phyloP scores from a whole-genome alignment of 148 eudicot genomes.

The Camellia japonica region DNA sequence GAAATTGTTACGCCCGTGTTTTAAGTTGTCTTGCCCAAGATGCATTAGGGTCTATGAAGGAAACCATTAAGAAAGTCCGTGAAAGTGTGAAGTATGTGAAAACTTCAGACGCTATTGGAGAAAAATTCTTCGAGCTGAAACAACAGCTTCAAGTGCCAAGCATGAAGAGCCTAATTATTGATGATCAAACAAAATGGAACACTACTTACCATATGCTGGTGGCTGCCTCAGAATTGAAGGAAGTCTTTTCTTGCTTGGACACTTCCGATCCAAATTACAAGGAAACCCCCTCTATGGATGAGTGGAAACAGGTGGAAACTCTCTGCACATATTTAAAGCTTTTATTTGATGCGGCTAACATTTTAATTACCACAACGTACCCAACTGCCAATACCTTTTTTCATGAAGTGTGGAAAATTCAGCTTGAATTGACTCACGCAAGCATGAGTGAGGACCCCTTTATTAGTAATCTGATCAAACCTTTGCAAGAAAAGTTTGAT shows the following conservation, averaged over 20 bases:
- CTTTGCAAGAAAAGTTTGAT: constrained; percentile 54
- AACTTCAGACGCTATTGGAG: constrained; percentile 43
- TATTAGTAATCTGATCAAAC: constrained; percentile 41
- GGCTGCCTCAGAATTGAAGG: constrained; percentile 63
- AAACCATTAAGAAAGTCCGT: constrained; percentile 62
- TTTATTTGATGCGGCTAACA: constrained; percentile 52
- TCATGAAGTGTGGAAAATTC: constrained; percentile 59
- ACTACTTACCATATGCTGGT: constrained; percentile 81
- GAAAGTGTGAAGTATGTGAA: constrained; percentile 69
- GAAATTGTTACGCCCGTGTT: constrained; percentile 66
- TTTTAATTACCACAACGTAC: constrained; percentile 38
- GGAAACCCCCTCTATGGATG: constrained; percentile 45
- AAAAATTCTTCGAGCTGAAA: constrained; percentile 45
- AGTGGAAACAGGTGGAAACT: constrained; percentile 64
- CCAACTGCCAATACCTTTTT: constrained; percentile 63
- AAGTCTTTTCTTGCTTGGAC: constrained; percentile 66
- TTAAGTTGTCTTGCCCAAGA: constrained; percentile 56
- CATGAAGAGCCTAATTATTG: constrained; percentile 51
- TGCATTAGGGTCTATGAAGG: constrained; percentile 40
- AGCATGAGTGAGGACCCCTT: constrained; percentile 44
- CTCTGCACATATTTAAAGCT: constrained; percentile 61
- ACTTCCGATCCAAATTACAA: constrained; percentile 52
- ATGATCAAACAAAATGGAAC: constrained; percentile 65
- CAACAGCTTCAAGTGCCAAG: constrained; percentile 62
- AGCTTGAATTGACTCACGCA: constrained; percentile 49